These are phyloP conservation scores for Globisporangium mamillatum DNA, from an alignment of 352 stramenopile genomes.

Conservation along the genomic window DNA sequence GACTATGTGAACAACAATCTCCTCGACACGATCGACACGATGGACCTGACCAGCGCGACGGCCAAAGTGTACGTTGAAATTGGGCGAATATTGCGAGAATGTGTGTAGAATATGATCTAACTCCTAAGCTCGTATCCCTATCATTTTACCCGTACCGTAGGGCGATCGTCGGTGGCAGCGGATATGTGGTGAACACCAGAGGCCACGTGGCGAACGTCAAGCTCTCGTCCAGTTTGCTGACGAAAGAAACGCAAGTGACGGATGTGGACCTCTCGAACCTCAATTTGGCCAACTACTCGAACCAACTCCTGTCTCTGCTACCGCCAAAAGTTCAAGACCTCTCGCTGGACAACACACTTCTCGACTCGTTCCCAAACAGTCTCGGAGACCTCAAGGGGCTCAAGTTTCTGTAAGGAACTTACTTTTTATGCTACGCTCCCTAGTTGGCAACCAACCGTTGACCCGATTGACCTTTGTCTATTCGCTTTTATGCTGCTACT, in stretches of 20 bases:
- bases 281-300: neutral
- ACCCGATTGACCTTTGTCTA: too few species aligned
- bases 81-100: too few species aligned
- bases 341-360: neutral
- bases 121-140: too few species aligned
- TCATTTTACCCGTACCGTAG: neutral
- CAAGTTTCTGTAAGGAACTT: too few species aligned
- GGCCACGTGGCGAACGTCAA: slow-evolving; percentile 2
- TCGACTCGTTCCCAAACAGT: neutral
- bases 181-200: neutral
- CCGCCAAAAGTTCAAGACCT: neutral
- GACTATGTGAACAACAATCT: neutral
- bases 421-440: too few species aligned
- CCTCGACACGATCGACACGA: neutral
- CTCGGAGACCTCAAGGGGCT: neutral
- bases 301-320: neutral
- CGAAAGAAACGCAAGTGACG: neutral
- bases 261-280: neutral
- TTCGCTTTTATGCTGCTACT: too few species aligned
- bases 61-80: neutral
- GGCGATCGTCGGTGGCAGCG: neutral
- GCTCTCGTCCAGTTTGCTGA: neutral
- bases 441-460: too few species aligned
- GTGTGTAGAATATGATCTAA: too few species aligned
- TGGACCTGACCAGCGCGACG: neutral